Percentiles rank a stretch among this genome's conserved stretches.
Conservation (phyloP, 306 rosid genomes). For the Quercus berberidifolia region DNA sequence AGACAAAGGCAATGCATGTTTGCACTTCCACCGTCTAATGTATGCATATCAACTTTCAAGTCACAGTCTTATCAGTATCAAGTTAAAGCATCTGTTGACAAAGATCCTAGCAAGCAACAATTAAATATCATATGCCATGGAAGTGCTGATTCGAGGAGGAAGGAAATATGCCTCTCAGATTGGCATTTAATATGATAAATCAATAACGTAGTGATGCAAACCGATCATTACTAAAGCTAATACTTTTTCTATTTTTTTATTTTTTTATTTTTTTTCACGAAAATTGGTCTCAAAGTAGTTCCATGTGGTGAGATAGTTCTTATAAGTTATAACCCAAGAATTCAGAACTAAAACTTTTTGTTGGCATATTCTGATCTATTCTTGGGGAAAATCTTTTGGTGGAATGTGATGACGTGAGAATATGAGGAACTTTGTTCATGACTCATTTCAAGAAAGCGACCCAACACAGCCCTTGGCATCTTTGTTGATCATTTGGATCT, state of each 20-base stretch:
- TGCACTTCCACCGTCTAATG: background rate
- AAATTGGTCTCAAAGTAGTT: background rate
- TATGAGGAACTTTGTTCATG: slow-evolving; percentile 7
- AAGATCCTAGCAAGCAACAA: slow-evolving; percentile 34
- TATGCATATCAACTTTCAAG: slow-evolving; percentile 25
- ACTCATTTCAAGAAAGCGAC: slow-evolving; percentile 17
- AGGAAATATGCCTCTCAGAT: slow-evolving; percentile 4
- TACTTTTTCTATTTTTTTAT: background rate
- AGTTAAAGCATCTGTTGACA: slow-evolving; percentile 25
- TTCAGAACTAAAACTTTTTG: background rate
- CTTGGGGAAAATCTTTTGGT: slow-evolving; percentile 1
- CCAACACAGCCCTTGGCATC: background rate
- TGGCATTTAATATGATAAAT: background rate
- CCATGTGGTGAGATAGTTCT: background rate
- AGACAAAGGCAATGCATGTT: background rate
- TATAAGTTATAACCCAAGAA: slow-evolving; percentile 14
- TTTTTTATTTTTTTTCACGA: background rate
- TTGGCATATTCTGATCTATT: slow-evolving; percentile 32
- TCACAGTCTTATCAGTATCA: slow-evolving; percentile 30
- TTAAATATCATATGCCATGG: slow-evolving; percentile 13
- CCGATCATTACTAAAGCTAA: background rate
- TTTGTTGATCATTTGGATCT: slow-evolving; percentile 10
- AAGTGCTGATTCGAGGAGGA: slow-evolving; percentile 20
- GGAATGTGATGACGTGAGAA: background rate
- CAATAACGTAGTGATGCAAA: background rate